These are phyloP conservation scores for Solanum acaule DNA, from an alignment of 257 asterid genomes.

Conservation along the genomic window DNA sequence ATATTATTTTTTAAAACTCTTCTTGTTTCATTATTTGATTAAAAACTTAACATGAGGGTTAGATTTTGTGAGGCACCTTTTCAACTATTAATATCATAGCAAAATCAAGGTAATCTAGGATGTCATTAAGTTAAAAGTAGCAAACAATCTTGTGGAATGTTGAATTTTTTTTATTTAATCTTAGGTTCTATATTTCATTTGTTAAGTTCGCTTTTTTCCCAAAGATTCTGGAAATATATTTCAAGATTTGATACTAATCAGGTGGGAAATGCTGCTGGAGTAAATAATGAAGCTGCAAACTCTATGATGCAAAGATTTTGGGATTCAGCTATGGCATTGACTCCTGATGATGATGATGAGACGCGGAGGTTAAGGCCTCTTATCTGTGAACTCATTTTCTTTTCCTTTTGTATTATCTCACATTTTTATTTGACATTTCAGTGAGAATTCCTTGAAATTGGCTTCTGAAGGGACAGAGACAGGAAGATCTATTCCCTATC, in stretches of 20 bases:
- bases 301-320: constrained; percentile 87
- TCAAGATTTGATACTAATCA: constrained; percentile 8
- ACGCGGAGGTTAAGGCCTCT: constrained; percentile 42
- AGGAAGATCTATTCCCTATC: constrained; percentile 41
- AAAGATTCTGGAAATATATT: not conserved
- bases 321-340: constrained; percentile 92
- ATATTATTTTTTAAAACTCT: not conserved
- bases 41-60: not conserved
- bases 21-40: not conserved
- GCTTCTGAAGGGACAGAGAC: constrained; percentile 79
- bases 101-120: not conserved
- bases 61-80: not conserved
- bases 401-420: constrained; percentile 1
- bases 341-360: constrained; percentile 82
- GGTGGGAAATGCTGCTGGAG: constrained; percentile 79
- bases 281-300: constrained; percentile 56
- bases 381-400: not conserved
- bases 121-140: not conserved
- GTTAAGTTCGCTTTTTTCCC: not conserved
- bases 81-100: not conserved
- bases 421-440: constrained; percentile 25
- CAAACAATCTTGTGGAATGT: not conserved
- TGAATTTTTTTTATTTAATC: not conserved
- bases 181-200: not conserved
- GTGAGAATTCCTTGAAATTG: constrained; percentile 71